These are phyloP conservation scores for Clavariopsis aquatica DNA, from an alignment of 495 filamentous ascomycete genomes.

Conservation along the genomic window DNA sequence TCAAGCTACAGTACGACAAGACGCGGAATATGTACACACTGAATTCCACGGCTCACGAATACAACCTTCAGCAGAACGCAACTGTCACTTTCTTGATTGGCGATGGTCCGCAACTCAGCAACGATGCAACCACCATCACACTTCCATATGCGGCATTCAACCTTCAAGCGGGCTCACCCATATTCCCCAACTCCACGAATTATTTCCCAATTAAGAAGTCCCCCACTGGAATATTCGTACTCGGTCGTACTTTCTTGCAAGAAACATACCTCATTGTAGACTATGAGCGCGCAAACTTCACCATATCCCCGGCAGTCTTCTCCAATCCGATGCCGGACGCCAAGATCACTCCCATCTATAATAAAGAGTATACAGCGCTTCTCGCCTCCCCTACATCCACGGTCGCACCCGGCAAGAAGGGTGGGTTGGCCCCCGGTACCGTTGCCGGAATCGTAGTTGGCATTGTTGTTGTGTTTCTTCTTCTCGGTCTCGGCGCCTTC, in stretches of 20 bases:
- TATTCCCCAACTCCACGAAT: constrained; percentile 26
- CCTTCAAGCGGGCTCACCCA: constrained; percentile 19
- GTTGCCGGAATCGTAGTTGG: constrained; percentile 41
- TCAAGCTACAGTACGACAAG: constrained; percentile 26
- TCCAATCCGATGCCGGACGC: constrained; percentile 19
- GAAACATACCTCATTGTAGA: constrained; percentile 45
- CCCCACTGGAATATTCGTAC: constrained; percentile 34
- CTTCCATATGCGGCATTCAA: constrained; percentile 44
- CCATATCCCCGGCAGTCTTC: constrained; percentile 32
- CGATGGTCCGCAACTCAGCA: neutral
- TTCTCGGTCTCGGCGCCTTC: constrained; percentile 18
- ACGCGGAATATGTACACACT: constrained; percentile 27
- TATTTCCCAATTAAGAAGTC: constrained; percentile 42
- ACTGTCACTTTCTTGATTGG: constrained; percentile 25
- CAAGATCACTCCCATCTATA: constrained; percentile 25
- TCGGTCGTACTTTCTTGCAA: constrained; percentile 46
- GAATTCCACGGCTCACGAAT: constrained; percentile 23
- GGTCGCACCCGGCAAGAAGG: neutral
- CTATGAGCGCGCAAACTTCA: constrained; percentile 42
- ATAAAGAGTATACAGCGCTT: neutral
- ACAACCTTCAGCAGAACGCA: constrained; percentile 25
- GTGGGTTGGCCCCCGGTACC: constrained; percentile 23
- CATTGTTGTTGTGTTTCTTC: constrained; percentile 16
- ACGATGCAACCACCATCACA: constrained; percentile 23
- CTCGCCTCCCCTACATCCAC: neutral